Percentiles rank a stretch among this genome's conserved stretches.
Conservation (phyloP, 83 land plant species). For the Picea abies region DNA sequence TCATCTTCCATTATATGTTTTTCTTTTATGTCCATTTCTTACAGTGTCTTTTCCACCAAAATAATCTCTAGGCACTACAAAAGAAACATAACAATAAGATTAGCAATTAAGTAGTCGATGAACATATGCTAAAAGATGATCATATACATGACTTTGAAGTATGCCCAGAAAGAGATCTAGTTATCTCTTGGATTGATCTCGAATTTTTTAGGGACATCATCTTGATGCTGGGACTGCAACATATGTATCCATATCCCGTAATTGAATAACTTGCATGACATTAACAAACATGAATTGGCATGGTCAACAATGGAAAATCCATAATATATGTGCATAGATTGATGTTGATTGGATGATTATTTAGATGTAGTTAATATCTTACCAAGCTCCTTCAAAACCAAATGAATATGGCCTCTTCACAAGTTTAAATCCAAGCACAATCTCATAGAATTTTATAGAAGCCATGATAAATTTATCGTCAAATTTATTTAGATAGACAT, state of each 20-base stretch:
- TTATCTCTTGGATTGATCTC: conserved; percentile 64
- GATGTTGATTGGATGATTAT: too few relatives aligned
- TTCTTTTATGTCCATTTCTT: conserved; percentile 3
- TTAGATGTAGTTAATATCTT: not conserved
- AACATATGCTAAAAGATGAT: not conserved
- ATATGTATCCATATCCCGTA: conserved; percentile 50
- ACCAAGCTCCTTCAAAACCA: conserved; percentile 47
- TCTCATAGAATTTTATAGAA: conserved; percentile 24
- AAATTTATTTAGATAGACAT: too few relatives aligned
- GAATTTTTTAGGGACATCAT: conserved; percentile 7
- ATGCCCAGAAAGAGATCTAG: conserved; percentile 61
- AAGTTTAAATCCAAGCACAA: conserved; percentile 22
- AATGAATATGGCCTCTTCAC: conserved; percentile 35
- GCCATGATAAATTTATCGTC: conserved; percentile 7
- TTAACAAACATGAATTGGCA: not conserved
- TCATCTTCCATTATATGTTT: not conserved
- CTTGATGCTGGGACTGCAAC: conserved; percentile 26
- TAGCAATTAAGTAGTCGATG: too few relatives aligned
- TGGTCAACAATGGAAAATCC: not conserved
- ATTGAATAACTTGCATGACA: conserved; percentile 37
- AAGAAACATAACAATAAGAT: too few relatives aligned
- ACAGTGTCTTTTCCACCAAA: too few relatives aligned
- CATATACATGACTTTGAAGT: not conserved
- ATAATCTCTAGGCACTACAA: too few relatives aligned
- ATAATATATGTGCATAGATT: too few relatives aligned